Evolutionary conservation across 2,329 filamentous ascomycete genomes (phyloP).

Genomic region (Penicillium olsonii): DNA sequence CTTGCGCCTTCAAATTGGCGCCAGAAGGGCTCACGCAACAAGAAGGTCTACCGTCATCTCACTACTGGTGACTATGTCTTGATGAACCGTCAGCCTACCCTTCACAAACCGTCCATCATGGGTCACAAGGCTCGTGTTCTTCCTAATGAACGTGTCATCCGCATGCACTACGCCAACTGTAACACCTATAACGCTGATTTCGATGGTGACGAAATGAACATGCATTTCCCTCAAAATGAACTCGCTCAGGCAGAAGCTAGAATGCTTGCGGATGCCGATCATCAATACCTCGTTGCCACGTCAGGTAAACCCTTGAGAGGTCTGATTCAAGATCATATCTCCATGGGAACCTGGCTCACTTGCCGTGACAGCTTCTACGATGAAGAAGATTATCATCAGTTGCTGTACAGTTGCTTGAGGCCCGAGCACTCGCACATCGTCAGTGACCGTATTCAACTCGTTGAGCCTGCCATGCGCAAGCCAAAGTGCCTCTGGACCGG

Average conservation of each 20-base stretch:
- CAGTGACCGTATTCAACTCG: constrained; percentile 75
- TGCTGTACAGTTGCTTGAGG: constrained; percentile 86
- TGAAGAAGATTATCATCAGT: constrained; percentile 82
- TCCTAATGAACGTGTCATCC: constrained; percentile 92
- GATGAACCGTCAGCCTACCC: constrained; percentile 97
- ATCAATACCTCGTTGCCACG: constrained; percentile 93
- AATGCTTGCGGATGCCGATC: constrained; percentile 92
- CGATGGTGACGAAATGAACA: constrained; percentile 99
- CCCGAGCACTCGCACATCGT: constrained; percentile 89
- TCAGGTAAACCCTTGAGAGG: constrained; percentile 91
- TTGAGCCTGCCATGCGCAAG: constrained; percentile 79
- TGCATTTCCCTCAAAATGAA: constrained; percentile 99
- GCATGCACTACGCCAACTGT: constrained; percentile 99
- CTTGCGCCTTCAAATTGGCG: constrained; percentile 78
- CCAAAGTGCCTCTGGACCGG: constrained; percentile 86
- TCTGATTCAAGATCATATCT: constrained; percentile 97
- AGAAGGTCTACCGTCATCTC: constrained; percentile 94
- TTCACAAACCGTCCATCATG: constrained; percentile 99
- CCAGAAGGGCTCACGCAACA: constrained; percentile 76
- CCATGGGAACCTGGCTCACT: constrained; percentile 87
- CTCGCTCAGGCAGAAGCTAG: constrained; percentile 89
- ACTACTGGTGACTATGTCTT: constrained; percentile 96
- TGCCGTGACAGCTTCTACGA: constrained; percentile 90
- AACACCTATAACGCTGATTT: constrained; percentile 99
- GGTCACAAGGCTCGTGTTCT: constrained; percentile 90